Base-by-base conservation (phyloP, 106 monocot genomes). In the Dactylorhiza incarnata region DNA sequence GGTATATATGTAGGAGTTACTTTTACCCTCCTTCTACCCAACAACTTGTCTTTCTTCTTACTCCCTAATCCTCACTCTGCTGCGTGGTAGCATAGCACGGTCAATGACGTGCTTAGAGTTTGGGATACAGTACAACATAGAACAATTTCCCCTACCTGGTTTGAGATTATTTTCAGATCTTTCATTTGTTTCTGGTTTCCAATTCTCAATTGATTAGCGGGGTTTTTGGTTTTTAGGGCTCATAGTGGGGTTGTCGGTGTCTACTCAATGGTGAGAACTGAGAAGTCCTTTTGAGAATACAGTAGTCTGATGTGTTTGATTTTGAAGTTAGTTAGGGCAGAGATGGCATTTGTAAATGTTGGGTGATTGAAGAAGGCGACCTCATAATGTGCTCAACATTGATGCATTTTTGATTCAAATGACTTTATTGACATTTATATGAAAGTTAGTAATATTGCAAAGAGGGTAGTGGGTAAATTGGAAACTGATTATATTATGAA, bases 341-440 rank as follows among this genome's bases (percentile, higher is more conserved):
- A 81, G 96, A 97, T 81, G 96, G 93, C 37, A 86, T 87, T 48
- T 91, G 91, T 73, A 97, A 93, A 72, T 97, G 85, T 66, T 97
- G 96, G 96, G 89, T 73, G 25, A 67, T 97, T 68, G 78, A 78
- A 73, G 96, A 89, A 83, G 76, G 87, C 19, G 94, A 89, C 13
- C 77, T 97, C 43, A 93, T 85, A 14, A 87, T 89, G 96, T 96
- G 81, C 46, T 48, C 8, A 3, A 19, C 19, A 24, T 24, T 15
- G 29, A 3, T 49, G 56, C 3, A 63, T 37, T 45, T 55, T 61
- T 25, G 58, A 59, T 59, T 59, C 58, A 59, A 59, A 20, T 23
- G 58, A 59, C 26, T 65, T 12, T 12, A 29, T 26, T 65, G 37
- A 37, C 37, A 37, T 37, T 37, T 37, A 37, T 37, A 1, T 37